Percentiles rank a stretch among this genome's conserved stretches.
phyloP scores from a whole-genome alignment of 1,284 basidiomycete genomes.

The Leccinum cinnamomeum region DNA sequence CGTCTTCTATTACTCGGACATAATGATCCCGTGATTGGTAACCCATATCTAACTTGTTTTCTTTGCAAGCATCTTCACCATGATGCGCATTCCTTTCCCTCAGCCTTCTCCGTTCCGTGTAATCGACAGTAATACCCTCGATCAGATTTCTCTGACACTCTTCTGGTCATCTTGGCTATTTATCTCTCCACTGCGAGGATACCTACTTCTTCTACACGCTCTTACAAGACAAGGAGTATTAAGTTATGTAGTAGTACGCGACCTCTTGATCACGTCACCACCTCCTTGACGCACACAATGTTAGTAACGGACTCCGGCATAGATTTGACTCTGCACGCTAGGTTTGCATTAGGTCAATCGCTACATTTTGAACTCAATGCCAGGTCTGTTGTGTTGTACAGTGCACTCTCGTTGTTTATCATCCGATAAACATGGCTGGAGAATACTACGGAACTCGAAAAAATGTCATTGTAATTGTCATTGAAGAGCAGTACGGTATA shows the following conservation, averaged over 20 bases:
- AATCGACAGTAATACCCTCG: not conserved
- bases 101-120: not conserved
- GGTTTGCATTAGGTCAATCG: not conserved
- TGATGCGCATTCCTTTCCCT: too few relatives aligned
- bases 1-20: conserved; percentile 16
- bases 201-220: not conserved
- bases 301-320: not conserved
- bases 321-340: not conserved
- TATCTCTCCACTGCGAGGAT: not conserved
- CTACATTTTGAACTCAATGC: not conserved
- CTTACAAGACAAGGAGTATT: not conserved
- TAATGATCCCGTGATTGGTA: conserved; percentile 10
- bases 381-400: not conserved
- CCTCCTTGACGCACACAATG: not conserved
- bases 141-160: not conserved
- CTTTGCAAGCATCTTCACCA: not conserved
- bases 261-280: not conserved
- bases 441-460: not conserved
- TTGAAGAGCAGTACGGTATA: too few relatives aligned
- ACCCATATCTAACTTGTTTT: not conserved
- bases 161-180: not conserved
- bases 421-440: not conserved
- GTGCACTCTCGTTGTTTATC: not conserved
- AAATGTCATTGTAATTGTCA: too few relatives aligned
- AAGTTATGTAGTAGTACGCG: not conserved